These are phyloP conservation scores for Heimioporus punctisporus DNA, from an alignment of 1,284 basidiomycete genomes.

Conservation along the genomic window DNA sequence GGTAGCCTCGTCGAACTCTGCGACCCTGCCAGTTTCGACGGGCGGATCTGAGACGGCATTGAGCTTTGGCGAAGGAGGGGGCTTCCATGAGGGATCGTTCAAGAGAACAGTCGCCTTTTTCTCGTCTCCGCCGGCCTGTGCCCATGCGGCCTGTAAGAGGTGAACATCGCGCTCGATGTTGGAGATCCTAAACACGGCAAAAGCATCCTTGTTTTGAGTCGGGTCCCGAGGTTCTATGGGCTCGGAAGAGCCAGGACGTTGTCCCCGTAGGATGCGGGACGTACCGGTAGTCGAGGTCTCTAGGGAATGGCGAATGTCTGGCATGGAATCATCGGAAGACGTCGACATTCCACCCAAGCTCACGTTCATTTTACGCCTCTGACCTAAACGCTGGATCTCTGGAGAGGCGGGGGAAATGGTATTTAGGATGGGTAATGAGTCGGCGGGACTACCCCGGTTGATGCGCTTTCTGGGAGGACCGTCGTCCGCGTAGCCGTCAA, in stretches of 20 bases:
- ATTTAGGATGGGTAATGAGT: constrained; percentile 21
- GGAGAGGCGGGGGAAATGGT: constrained; percentile 50
- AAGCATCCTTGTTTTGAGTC: constrained; percentile 40
- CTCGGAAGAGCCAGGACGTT: constrained; percentile 30
- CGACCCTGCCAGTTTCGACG: constrained; percentile 58
- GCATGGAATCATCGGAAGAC: constrained; percentile 69
- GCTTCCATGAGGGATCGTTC: constrained; percentile 57
- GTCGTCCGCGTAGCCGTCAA: constrained; percentile 45
- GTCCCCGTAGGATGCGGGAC: constrained; percentile 54
- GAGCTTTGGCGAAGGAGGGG: constrained; percentile 20
- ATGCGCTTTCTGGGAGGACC: constrained; percentile 72
- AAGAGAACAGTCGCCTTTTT: constrained; percentile 60
- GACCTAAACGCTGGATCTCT: constrained; percentile 51
- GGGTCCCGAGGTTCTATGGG: constrained; percentile 29
- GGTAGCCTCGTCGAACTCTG: constrained; percentile 68
- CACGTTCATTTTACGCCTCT: constrained; percentile 45
- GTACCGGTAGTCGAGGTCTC: constrained; percentile 44
- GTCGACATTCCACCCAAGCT: constrained; percentile 42
- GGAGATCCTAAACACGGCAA: constrained; percentile 60
- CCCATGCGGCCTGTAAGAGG: constrained; percentile 65
- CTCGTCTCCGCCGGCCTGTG: constrained; percentile 56
- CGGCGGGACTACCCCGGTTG: constrained; percentile 52
- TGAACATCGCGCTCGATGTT: constrained; percentile 51
- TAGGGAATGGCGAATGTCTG: constrained; percentile 42
- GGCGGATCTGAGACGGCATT: constrained; percentile 29